Evolutionary conservation across 2,329 filamentous ascomycete species (phyloP).

Genomic region (Penicillium hesseltinei): DNA sequence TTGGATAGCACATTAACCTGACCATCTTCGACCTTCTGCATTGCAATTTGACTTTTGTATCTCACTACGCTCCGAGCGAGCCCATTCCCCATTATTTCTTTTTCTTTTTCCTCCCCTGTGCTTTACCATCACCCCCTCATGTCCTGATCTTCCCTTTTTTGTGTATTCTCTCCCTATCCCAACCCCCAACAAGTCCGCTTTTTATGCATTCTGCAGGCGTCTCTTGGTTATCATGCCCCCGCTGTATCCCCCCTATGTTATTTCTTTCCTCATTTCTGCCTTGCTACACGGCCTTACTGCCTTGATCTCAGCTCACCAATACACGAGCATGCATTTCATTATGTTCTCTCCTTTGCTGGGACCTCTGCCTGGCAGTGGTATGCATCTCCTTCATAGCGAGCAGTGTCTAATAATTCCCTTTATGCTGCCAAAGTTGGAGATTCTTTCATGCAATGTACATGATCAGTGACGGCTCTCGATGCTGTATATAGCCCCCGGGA

Average conservation of each 20-base stretch:
- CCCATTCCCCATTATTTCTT: slow-evolving; percentile 10
- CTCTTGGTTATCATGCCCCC: slow-evolving; percentile 24
- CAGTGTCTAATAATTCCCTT: slow-evolving; percentile 18
- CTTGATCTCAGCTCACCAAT: slow-evolving; percentile 5
- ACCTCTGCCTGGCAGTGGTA: not conserved
- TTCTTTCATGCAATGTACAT: slow-evolving; percentile 31
- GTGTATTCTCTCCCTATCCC: slow-evolving; percentile 15
- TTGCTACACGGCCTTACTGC: slow-evolving; percentile 13
- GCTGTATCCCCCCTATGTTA: slow-evolving; percentile 19
- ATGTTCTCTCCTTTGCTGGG: slow-evolving; percentile 2
- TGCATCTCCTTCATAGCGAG: slow-evolving; percentile 3
- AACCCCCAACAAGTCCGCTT: slow-evolving; percentile 19
- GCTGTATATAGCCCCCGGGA: slow-evolving; percentile 32
- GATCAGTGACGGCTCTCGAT: slow-evolving; percentile 25
- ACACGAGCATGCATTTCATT: slow-evolving; percentile 6
- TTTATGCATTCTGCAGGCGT: slow-evolving; percentile 42
- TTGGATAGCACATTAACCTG: slow-evolving; percentile 9
- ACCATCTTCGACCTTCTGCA: slow-evolving; percentile 16
- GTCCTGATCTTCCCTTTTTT: slow-evolving; percentile 21
- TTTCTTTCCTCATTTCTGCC: slow-evolving; percentile 21
- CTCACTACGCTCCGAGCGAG: slow-evolving; percentile 23
- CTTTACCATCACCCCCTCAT: slow-evolving; percentile 25
- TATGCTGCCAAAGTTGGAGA: slow-evolving; percentile 16
- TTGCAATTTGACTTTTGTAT: slow-evolving; percentile 17
- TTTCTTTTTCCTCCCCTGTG: slow-evolving; percentile 21